Evolutionary conservation across 2,329 filamentous ascomycete species (phyloP).

Genomic region (Monosporascus ibericus): DNA sequence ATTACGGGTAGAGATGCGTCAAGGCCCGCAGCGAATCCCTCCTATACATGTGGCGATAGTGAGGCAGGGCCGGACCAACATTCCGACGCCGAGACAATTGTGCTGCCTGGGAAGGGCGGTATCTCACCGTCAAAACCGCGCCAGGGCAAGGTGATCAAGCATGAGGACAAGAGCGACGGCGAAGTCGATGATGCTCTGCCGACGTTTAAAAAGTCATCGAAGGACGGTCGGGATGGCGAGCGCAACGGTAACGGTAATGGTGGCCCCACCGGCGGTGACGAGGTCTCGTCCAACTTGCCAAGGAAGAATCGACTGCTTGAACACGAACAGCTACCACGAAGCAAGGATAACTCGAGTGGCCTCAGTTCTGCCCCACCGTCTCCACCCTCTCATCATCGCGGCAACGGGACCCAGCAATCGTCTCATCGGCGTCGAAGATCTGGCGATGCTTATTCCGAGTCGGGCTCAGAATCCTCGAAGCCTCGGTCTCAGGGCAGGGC

Average conservation of each 20-base stretch:
- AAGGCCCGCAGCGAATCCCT: constrained; percentile 20
- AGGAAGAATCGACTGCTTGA: constrained; percentile 48
- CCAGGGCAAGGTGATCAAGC: constrained; percentile 59
- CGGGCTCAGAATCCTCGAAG: constrained; percentile 49
- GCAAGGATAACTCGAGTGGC: constrained; percentile 49
- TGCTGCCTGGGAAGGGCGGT: constrained; percentile 59
- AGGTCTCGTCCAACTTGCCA: constrained; percentile 26
- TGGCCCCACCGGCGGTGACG: constrained; percentile 28
- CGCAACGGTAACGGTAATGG: constrained; percentile 10
- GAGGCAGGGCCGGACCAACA: constrained; percentile 48
- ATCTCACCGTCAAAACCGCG: constrained; percentile 57
- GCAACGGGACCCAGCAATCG: constrained; percentile 8
- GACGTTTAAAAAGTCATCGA: constrained; percentile 28
- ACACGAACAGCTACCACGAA: constrained; percentile 34
- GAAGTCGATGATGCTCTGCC: constrained; percentile 36
- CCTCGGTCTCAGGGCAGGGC: constrained; percentile 41
- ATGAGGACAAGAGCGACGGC: constrained; percentile 56
- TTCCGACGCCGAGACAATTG: constrained; percentile 68
- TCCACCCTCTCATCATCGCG: constrained; percentile 36
- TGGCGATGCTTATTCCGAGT: constrained; percentile 38
- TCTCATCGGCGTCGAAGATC: constrained; percentile 34
- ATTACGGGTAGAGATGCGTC: constrained; percentile 23
- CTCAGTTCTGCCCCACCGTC: constrained; percentile 55
- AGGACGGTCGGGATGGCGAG: constrained; percentile 25
- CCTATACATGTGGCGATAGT: constrained; percentile 32